Conservation (phyloP, 2,329 filamentous ascomycete genomes). For the Pseudopyrenochaeta lycopersici region DNA sequence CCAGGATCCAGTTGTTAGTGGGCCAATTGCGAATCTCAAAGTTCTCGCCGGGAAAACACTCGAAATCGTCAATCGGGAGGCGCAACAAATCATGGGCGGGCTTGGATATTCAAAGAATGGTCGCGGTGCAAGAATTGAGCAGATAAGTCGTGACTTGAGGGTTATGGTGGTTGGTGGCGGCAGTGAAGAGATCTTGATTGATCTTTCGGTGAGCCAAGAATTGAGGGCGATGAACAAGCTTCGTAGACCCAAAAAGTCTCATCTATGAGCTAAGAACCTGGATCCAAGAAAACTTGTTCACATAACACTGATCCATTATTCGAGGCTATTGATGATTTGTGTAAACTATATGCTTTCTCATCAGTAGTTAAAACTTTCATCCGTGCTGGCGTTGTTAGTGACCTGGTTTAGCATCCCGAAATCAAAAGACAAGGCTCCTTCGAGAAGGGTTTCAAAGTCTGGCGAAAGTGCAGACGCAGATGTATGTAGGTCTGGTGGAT, state of each 20-base stretch:
- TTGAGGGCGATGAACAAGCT: conserved; percentile 1
- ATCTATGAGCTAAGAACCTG: not conserved
- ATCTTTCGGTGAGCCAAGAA: conserved; percentile 54
- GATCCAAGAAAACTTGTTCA: too few relatives aligned
- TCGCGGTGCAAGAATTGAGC: conserved; percentile 72
- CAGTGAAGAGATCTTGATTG: conserved; percentile 79
- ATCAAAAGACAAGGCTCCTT: conserved; percentile 3
- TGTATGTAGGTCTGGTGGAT: not conserved
- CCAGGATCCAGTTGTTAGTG: conserved; percentile 70
- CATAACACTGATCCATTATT: not conserved
- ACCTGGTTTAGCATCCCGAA: not conserved
- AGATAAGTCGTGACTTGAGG: conserved; percentile 82
- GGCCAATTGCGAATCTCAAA: conserved; percentile 81
- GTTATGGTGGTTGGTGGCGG: conserved; percentile 70
- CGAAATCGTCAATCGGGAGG: conserved; percentile 79
- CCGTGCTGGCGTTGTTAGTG: not conserved
- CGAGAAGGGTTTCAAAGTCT: conserved; percentile 2
- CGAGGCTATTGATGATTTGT: too few relatives aligned
- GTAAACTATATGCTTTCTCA: not conserved
- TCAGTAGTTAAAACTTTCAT: not conserved
- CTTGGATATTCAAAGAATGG: conserved; percentile 83
- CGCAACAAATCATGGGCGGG: conserved; percentile 80
- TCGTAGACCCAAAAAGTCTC: not conserved
- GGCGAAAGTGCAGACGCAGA: not conserved
- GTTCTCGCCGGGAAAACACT: conserved; percentile 79